phyloP scores from a whole-genome alignment of 306 rosid species.

The Malus asiatica region DNA sequence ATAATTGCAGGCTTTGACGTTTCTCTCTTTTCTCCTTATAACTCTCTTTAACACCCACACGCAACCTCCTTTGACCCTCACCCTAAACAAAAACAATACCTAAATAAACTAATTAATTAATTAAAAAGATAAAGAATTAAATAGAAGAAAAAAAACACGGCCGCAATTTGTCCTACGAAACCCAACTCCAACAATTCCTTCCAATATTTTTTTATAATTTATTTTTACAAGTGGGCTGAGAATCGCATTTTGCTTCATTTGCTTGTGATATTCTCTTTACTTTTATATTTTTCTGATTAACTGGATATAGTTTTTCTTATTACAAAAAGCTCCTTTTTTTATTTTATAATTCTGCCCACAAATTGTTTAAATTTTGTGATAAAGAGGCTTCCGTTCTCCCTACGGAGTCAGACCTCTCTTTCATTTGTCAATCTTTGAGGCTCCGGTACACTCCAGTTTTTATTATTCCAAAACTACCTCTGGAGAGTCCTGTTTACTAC shows the following conservation, averaged over 20 bases:
- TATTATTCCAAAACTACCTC: constrained; percentile 26
- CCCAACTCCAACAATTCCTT: constrained; percentile 7
- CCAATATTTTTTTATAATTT: neutral
- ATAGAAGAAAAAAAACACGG: constrained; percentile 21
- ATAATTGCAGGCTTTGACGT: constrained; percentile 77
- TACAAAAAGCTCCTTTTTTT: neutral
- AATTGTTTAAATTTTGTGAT: neutral
- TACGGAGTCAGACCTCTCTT: constrained; percentile 47
- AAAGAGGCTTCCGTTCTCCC: constrained; percentile 42
- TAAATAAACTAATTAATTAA: no score
- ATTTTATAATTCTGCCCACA: neutral
- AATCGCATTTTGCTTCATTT: neutral
- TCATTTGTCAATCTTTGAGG: constrained; percentile 68
- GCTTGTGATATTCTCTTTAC: constrained; percentile 28
- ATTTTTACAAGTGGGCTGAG: constrained; percentile 27
- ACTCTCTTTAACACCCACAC: constrained; percentile 59
- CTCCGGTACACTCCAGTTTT: constrained; percentile 31
- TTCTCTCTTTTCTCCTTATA: constrained; percentile 28
- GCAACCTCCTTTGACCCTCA: constrained; percentile 79
- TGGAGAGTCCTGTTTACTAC: neutral
- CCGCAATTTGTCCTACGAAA: constrained; percentile 76
- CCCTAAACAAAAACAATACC: neutral
- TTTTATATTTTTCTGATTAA: neutral
- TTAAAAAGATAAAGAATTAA: neutral
- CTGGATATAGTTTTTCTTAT: neutral